phyloP scores from a whole-genome alignment of 306 rosid genomes.

The Prunus mongolica region DNA sequence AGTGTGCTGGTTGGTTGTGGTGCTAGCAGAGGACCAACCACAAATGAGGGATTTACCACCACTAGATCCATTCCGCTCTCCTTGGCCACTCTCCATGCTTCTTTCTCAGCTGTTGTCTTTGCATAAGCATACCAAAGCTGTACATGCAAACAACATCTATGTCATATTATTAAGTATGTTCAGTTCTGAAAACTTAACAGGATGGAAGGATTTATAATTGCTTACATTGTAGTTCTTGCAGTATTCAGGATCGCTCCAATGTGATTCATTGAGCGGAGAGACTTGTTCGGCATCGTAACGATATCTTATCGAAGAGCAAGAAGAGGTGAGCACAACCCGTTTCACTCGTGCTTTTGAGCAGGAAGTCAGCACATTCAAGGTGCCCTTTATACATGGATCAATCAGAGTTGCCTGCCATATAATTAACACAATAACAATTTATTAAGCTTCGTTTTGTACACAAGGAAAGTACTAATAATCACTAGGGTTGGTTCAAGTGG shows the following conservation, averaged over 20 bases:
- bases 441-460: no score
- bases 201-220: background rate
- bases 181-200: no score
- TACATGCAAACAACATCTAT: conserved; percentile 10
- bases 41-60: conserved; percentile 74
- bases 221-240: conserved; percentile 66
- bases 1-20: conserved; percentile 80
- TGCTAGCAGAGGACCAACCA: conserved; percentile 76
- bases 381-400: conserved; percentile 71
- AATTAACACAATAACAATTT: background rate
- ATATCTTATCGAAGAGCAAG: conserved; percentile 80
- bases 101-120: conserved; percentile 69
- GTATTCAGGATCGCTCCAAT: conserved; percentile 72
- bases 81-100: conserved; percentile 66
- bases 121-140: conserved; percentile 94
- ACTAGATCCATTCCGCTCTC: conserved; percentile 61
- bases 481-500: no score
- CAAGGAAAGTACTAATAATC: no score
- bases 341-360: conserved; percentile 59
- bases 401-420: conserved; percentile 48
- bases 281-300: conserved; percentile 47
- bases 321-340: conserved; percentile 72
- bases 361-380: conserved; percentile 63
- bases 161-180: background rate
- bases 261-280: conserved; percentile 70